phyloP scores from a whole-genome alignment of 169 alveolate species.

The Plasmodium inui region DNA sequence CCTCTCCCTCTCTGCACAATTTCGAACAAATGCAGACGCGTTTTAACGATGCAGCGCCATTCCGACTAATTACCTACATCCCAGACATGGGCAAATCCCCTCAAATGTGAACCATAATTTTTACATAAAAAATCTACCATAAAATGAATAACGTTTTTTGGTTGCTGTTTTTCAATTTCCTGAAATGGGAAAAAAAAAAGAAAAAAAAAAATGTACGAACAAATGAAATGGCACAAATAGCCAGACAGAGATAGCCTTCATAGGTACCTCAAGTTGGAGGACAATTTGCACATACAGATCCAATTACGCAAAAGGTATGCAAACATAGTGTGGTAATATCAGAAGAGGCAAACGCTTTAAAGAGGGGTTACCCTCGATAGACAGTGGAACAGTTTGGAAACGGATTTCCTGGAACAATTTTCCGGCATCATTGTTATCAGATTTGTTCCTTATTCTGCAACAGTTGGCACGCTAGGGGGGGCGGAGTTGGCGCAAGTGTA shows the following conservation, averaged over 20 bases:
- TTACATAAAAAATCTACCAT: slow-evolving; percentile 84
- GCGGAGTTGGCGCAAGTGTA: background rate
- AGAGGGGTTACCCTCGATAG: background rate
- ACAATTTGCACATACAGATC: background rate
- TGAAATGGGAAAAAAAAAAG: slow-evolving; percentile 22
- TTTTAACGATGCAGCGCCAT: background rate
- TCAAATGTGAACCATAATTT: slow-evolving; percentile 83
- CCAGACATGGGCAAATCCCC: slow-evolving; percentile 82
- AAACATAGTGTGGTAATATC: background rate
- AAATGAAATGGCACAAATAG: background rate
- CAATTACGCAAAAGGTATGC: background rate
- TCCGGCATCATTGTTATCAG: background rate
- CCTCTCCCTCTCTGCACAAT: background rate
- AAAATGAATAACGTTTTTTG: slow-evolving; percentile 81
- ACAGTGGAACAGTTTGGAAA: background rate
- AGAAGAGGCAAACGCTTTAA: background rate
- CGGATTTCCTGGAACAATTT: background rate
- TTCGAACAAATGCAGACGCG: background rate
- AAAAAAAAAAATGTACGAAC: background rate
- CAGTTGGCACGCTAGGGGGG: background rate
- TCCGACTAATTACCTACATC: slow-evolving; percentile 74
- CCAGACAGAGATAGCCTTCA: background rate
- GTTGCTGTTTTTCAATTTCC: slow-evolving; percentile 81
- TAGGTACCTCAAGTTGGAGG: background rate
- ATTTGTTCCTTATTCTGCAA: background rate